Percentiles rank a stretch among this genome's conserved stretches.
phyloP scores from a whole-genome alignment of 768 basidiomycete genomes.

The Pluteus cervinus region DNA sequence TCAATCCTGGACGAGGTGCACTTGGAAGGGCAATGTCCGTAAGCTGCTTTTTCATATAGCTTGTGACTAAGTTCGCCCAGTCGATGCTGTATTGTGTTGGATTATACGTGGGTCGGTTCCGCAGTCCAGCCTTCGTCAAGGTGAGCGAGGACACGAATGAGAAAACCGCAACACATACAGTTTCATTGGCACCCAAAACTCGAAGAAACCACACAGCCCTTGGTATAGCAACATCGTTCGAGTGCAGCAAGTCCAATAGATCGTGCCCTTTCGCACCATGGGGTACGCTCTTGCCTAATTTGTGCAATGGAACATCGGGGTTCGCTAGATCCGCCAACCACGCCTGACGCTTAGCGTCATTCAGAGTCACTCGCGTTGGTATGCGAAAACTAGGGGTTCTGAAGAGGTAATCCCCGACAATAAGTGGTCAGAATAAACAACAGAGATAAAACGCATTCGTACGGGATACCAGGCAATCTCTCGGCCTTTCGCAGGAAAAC shows the following conservation, averaged over 20 bases:
- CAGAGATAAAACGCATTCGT: slow-evolving; percentile 26
- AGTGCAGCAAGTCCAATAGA: slow-evolving; percentile 72
- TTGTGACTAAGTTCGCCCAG: slow-evolving; percentile 77
- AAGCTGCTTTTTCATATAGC: slow-evolving; percentile 80
- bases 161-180: slow-evolving; percentile 34
- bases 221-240: slow-evolving; percentile 69
- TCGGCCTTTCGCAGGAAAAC: slow-evolving; percentile 63
- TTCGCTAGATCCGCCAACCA: slow-evolving; percentile 85
- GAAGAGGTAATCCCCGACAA: slow-evolving; percentile 2
- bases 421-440: slow-evolving; percentile 1
- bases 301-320: slow-evolving; percentile 72
- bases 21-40: slow-evolving; percentile 75
- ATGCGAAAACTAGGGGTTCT: slow-evolving; percentile 71
- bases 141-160: slow-evolving; percentile 3
- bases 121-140: slow-evolving; percentile 53
- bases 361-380: slow-evolving; percentile 77
- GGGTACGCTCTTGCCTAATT: slow-evolving; percentile 79
- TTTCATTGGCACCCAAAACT: slow-evolving; percentile 84
- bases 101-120: slow-evolving; percentile 76
- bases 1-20: slow-evolving; percentile 67
- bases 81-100: slow-evolving; percentile 81
- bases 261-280: slow-evolving; percentile 85
- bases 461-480: slow-evolving; percentile 57
- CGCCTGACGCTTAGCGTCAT: slow-evolving; percentile 69
- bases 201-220: slow-evolving; percentile 86